Conservation (phyloP, 1,139 yeast species). For the Cylindricascospora bacillispora region DNA sequence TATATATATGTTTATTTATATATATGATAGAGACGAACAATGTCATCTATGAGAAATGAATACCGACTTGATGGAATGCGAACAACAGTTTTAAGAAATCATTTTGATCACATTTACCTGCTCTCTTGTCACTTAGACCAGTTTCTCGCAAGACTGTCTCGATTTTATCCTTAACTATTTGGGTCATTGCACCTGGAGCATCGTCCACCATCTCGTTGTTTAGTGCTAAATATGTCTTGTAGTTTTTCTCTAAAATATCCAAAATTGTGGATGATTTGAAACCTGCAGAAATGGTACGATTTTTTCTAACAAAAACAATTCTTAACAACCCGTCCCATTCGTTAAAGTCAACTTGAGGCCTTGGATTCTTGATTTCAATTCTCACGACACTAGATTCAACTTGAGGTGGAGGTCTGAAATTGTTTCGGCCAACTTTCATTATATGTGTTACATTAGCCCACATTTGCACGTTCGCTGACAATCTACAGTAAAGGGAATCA, state of each 20-base stretch:
- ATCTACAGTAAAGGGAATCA: constrained; percentile 78
- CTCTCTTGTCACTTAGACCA: constrained; percentile 72
- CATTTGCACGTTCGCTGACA: constrained; percentile 96
- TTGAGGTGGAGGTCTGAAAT: constrained; percentile 97
- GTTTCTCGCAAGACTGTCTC: constrained; percentile 62
- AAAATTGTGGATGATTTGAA: constrained; percentile 77
- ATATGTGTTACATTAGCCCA: constrained; percentile 98
- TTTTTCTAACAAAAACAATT: constrained; percentile 83
- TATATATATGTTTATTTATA: background rate
- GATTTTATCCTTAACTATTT: constrained; percentile 43
- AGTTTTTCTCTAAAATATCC: constrained; percentile 77
- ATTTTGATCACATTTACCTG: constrained; percentile 89
- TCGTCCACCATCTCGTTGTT: constrained; percentile 30
- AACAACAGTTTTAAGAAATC: constrained; percentile 78
- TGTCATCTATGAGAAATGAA: constrained; percentile 69
- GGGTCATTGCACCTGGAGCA: constrained; percentile 35
- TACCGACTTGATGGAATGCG: constrained; percentile 95
- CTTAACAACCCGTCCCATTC: constrained; percentile 97
- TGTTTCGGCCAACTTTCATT: constrained; percentile 95
- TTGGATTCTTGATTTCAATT: constrained; percentile 79
- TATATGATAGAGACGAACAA: constrained; percentile 1
- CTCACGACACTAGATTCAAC: constrained; percentile 95
- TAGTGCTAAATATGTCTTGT: constrained; percentile 64
- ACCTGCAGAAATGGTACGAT: constrained; percentile 86
- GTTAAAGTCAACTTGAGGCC: constrained; percentile 82